Evolutionary conservation across 805 yeast species (phyloP), one percentile per base, ranked within the genome.

Genomic region (Hanseniaspora valbyensis): DNA sequence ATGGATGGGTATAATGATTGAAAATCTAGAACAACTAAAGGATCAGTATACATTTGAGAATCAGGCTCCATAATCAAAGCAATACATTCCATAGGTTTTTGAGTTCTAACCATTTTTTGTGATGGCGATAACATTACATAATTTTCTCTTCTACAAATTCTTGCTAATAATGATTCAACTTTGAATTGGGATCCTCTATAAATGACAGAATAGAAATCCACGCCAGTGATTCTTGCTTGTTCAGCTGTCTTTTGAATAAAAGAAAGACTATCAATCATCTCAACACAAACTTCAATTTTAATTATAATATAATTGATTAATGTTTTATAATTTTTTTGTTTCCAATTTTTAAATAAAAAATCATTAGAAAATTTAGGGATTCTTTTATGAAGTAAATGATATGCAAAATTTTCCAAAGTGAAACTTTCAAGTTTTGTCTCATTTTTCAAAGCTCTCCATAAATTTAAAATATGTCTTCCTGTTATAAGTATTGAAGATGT

Each of bases 51-150:
- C 56, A 81, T 84, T 18, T 77, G 79, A 4, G 95, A 78, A 22
- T 76, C 75, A 0, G 98, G 98, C 59, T 92, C 98, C 89, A 92
- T 79, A 2, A 92, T 86, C 48, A 92, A 69, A 0, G 97, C 95
- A 4, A 92, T 77, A 54, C 88, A 81, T 58, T 88, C 95, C 34
- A 92, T 66, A 0, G 97, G 82, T 55, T 80, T 81, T 71, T 89
- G 95, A 34, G 79, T 74, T 58, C 83, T 83, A 0, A 92, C 96
- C 55, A 86, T 85, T 40, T 73, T 67, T 58, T 83, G 81, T 26
- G 85, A 78, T 0, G 98, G 96, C 0, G 96, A 83, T 5, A 81
- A 66, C 50, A 88, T 61, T 38, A 90, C 62, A 48, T 73, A 77
- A 60, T 83, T 83, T 60, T 88, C 95, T 2, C 78, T 69, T 57